Evolutionary conservation across 2,329 filamentous ascomycete species (phyloP).

Genomic region (Sclerotinia trifoliorum): DNA sequence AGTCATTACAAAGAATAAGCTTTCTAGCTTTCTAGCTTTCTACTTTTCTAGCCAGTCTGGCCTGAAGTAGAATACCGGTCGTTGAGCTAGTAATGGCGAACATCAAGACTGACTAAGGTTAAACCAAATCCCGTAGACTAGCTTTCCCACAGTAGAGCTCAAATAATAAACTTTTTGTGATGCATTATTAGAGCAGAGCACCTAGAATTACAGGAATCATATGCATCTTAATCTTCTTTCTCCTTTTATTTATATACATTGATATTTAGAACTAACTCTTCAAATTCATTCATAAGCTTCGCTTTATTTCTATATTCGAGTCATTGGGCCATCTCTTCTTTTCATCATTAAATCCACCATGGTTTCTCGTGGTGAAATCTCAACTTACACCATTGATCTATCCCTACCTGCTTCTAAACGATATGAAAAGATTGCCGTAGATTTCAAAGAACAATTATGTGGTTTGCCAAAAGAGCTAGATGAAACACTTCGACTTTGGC

Average conservation of each 20-base stretch:
- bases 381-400: conserved; percentile 52
- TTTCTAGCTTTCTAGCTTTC: too few relatives aligned
- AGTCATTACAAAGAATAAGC: too few relatives aligned
- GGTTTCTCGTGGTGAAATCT: conserved; percentile 28
- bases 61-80: too few relatives aligned
- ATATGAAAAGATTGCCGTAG: conserved; percentile 49
- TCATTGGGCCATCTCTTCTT: too few relatives aligned
- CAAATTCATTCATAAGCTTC: neutral
- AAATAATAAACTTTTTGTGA: neutral
- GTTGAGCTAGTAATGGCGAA: too few relatives aligned
- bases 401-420: conserved; percentile 52
- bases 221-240: neutral
- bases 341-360: neutral
- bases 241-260: neutral
- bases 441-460: conserved; percentile 47
- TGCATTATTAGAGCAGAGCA: too few relatives aligned
- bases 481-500: conserved; percentile 44
- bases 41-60: too few relatives aligned
- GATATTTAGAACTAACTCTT: neutral
- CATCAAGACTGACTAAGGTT: too few relatives aligned
- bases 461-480: conserved; percentile 51
- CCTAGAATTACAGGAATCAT: neutral
- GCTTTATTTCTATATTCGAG: neutral
- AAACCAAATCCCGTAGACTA: too few relatives aligned
- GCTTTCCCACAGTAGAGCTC: neutral